Evolutionary conservation across 2,329 filamentous ascomycete species (phyloP), one percentile per base, ranked within the genome.

Genomic region (Botrytis galanthina): DNA sequence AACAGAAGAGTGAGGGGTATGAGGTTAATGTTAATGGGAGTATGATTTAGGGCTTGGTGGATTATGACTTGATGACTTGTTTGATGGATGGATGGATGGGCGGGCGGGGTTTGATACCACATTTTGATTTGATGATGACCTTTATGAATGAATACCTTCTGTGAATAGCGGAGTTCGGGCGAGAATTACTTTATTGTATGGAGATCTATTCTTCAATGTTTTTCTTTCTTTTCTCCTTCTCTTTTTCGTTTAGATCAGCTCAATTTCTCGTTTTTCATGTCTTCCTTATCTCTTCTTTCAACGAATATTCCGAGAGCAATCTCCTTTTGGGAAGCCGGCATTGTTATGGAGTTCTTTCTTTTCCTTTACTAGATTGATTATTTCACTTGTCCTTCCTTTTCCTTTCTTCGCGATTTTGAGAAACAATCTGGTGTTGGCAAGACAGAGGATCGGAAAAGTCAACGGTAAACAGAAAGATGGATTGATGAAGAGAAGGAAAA

Each of bases 1-100:
- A 91, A 85, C 92, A 94, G 83, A 96, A 95, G 87, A 90, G 89
- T 64, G 91, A 94, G 78, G 93, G 93, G 29, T 95, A 92, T 78
- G 92, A 95, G 83, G 89, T 96, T 78, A 92, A 90, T 80, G 89
- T 95, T 76, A 95, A 95, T 80, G 93, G 93, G 62, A 91, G 90
- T 83, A 91, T 91, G 89, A 91, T 92, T 80, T 92, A 68, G 69
- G 39, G 26, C 29, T 22, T 63, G 37, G 39, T 18, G 37, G 39
- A 29, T 63, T 63, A n/a, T 63, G 37, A 35, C 57, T 54, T 63
- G 37, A 63, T 42, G 37, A 18, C 12, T 63, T 32, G 22, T n/a
- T 63, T 64, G 35, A 67, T 37, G 14, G 29, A 51, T 67, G 44
- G 48, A 51, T 48, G 46, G 46, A 67, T 37, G 4, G 46, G n/a